Evolutionary conservation across 2,329 filamentous ascomycete genomes (phyloP).

Genomic region (Xylaria sp.): DNA sequence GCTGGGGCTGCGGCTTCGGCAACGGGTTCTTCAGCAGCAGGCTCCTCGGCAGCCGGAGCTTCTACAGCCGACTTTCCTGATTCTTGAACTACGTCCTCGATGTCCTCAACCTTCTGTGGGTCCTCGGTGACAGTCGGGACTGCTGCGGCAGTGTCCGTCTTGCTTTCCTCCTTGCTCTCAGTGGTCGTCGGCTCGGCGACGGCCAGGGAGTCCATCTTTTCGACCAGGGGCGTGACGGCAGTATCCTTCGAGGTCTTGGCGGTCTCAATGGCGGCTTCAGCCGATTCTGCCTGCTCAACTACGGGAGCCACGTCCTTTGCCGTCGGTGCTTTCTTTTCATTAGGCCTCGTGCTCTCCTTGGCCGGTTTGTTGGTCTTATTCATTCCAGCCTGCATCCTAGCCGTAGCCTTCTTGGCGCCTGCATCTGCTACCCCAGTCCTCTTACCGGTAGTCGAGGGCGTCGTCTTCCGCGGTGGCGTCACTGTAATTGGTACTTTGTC

Average conservation of each 20-base stretch:
- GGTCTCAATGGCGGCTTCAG: constrained; percentile 22
- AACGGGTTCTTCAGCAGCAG: neutral
- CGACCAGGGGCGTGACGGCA: constrained; percentile 15
- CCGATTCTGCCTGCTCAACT: constrained; percentile 26
- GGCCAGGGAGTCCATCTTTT: constrained; percentile 22
- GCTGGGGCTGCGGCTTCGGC: constrained; percentile 7
- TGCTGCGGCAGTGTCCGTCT: constrained; percentile 1
- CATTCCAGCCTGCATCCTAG: constrained; percentile 30
- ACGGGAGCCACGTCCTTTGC: constrained; percentile 32
- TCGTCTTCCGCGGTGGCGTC: constrained; percentile 51
- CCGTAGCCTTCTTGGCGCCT: constrained; percentile 33
- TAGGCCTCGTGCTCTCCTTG: constrained; percentile 25
- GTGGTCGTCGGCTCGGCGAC: constrained; percentile 1
- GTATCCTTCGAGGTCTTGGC: constrained; percentile 27
- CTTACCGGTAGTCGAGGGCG: constrained; percentile 16
- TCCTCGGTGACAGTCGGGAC: constrained; percentile 22
- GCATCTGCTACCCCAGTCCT: constrained; percentile 26
- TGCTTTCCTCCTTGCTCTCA: constrained; percentile 2
- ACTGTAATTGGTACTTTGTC: constrained; percentile 55
- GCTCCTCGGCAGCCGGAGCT: constrained; percentile 4
- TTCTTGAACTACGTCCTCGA: constrained; percentile 32
- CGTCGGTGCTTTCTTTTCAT: constrained; percentile 20
- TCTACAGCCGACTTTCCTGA: too few species aligned
- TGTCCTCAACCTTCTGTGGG: constrained; percentile 31
- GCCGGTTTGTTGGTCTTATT: constrained; percentile 29